Percentiles rank a stretch among this genome's conserved stretches.
These are phyloP conservation scores for Selaginella tamariscina DNA, from an alignment of 75 land plant species.

Conservation along the genomic window DNA sequence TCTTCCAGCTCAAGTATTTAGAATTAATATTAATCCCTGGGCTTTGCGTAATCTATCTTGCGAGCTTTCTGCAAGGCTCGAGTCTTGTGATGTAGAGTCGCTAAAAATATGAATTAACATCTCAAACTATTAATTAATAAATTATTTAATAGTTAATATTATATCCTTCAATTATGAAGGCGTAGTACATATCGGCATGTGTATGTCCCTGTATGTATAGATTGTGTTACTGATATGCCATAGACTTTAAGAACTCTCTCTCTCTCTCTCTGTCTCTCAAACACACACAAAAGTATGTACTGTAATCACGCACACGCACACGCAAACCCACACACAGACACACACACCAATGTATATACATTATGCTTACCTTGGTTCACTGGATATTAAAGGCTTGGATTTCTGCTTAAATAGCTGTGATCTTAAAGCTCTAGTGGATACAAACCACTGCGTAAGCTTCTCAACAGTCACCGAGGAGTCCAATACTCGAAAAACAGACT, in stretches of 20 bases:
- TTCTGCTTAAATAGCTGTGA: background rate
- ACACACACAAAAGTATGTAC: background rate
- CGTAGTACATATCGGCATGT: too few relatives aligned
- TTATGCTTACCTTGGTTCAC: background rate
- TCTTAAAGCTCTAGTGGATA: background rate
- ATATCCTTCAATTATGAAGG: too few relatives aligned
- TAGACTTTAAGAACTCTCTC: background rate
- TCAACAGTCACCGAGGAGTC: slow-evolving; percentile 2
- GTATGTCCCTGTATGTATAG: too few relatives aligned
- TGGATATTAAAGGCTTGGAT: background rate
- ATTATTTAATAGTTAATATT: too few relatives aligned
- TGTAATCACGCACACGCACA: background rate
- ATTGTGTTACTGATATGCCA: too few relatives aligned
- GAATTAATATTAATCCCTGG: background rate
- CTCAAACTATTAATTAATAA: too few relatives aligned
- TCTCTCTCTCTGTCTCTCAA: background rate
- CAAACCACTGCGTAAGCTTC: background rate
- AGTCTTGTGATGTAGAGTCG: background rate
- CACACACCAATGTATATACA: background rate
- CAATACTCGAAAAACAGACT: background rate
- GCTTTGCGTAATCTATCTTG: background rate
- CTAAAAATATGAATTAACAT: too few relatives aligned
- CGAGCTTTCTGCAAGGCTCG: background rate
- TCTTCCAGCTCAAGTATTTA: background rate
- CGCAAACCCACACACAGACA: background rate